These are phyloP conservation scores for Pseudozyma pruni DNA, from an alignment of 1,284 basidiomycete species.

Conservation along the genomic window DNA sequence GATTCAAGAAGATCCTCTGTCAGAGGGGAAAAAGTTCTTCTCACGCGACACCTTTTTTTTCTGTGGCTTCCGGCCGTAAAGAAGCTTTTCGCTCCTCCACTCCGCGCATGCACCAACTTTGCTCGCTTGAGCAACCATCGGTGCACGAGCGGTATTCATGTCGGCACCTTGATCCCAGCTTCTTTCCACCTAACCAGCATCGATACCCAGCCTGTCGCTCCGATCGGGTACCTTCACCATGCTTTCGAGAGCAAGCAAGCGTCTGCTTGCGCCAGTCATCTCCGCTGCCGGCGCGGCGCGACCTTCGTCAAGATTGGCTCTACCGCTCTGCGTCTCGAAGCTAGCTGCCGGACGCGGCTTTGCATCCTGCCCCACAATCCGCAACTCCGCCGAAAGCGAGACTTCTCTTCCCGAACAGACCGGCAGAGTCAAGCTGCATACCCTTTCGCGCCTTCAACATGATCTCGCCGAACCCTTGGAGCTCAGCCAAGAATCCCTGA, in stretches of 20 bases:
- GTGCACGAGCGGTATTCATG: too few relatives aligned
- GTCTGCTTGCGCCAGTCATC: background rate
- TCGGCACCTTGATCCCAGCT: too few relatives aligned
- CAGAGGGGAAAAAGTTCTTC: constrained; percentile 11
- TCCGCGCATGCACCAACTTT: constrained; percentile 2
- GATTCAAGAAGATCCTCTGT: background rate
- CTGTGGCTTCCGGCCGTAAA: constrained; percentile 19
- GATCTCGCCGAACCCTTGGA: constrained; percentile 1
- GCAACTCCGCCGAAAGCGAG: background rate
- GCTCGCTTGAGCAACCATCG: background rate
- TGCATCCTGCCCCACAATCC: background rate
- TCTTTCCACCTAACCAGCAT: too few relatives aligned
- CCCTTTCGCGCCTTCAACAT: constrained; percentile 16
- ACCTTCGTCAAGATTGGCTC: background rate
- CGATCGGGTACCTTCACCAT: too few relatives aligned
- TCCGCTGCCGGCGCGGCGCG: background rate
- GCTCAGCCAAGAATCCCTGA: constrained; percentile 1
- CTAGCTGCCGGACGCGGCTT: constrained; percentile 1
- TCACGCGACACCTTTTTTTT: constrained; percentile 5
- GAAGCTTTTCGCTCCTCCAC: constrained; percentile 3
- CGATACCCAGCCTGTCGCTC: too few relatives aligned
- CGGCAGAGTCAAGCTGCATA: too few relatives aligned
- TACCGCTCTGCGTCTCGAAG: background rate
- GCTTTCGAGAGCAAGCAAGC: constrained; percentile 14
- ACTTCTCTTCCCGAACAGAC: background rate